Conservation (phyloP, 2,329 filamentous ascomycete genomes). For the Aureobasidium sp. region DNA sequence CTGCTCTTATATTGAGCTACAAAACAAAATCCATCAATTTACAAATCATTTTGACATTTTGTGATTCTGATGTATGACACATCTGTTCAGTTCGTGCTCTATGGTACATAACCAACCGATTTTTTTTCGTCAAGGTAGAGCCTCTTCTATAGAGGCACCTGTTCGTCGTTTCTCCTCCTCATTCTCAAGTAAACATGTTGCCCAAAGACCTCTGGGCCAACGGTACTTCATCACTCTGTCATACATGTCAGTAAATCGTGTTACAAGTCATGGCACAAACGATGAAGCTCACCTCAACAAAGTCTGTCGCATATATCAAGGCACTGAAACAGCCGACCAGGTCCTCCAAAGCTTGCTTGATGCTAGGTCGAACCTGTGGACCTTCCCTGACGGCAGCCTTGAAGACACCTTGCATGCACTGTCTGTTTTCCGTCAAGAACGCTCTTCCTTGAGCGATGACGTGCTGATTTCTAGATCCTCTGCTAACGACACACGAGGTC, state of each 20-base stretch:
- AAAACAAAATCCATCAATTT: not conserved
- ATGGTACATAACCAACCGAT: not conserved
- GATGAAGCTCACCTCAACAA: constrained; percentile 64
- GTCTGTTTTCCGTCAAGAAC: constrained; percentile 76
- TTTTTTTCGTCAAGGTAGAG: not conserved
- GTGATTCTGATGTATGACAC: not conserved
- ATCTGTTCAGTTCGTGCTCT: not conserved
- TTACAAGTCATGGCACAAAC: not conserved
- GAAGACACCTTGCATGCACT: constrained; percentile 78
- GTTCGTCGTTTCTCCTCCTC: not conserved
- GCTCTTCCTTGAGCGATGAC: constrained; percentile 63
- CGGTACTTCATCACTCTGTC: not conserved
- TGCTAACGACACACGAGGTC: constrained; percentile 68
- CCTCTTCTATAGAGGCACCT: not conserved
- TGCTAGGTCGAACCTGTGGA: not conserved
- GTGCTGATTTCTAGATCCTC: constrained; percentile 70
- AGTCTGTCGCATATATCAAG: constrained; percentile 72
- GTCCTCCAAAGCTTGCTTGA: constrained; percentile 58
- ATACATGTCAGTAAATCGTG: not conserved
- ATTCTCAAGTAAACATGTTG: constrained; percentile 5
- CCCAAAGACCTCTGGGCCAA: not conserved
- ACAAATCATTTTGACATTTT: not conserved
- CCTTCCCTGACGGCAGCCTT: constrained; percentile 60
- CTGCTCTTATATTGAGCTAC: not conserved
- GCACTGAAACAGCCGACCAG: constrained; percentile 79